Evolutionary conservation across 2,329 filamentous ascomycete species (phyloP), one percentile per base, ranked within the genome.

Genomic region (Fusarium tricinctum): DNA sequence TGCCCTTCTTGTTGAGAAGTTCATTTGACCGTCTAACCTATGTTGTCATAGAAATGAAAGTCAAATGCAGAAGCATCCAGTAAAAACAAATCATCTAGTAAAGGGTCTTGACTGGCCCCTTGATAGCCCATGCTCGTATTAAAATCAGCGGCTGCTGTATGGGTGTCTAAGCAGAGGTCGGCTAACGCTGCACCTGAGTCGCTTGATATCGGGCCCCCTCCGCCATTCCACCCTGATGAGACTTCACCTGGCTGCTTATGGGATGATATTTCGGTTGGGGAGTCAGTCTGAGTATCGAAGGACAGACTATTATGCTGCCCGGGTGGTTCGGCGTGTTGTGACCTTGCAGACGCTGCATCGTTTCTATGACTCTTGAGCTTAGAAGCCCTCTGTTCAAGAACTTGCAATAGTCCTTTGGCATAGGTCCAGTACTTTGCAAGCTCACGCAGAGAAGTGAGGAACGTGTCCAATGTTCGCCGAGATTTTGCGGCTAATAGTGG

Each of bases 371-470:
- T 33, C 14, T 33, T 33, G 32, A 33, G 10, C 20, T 43, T 43
- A 14, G 35, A 62, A 8, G 28, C 47, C 3, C 57, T 55, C 19
- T 62, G 47, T 14, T 62, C 58, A 15, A 62, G 47, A 3, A 62
- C 33, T 14, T 47, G 43, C 3, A 62, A 17, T 0, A 62, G 3
- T 0, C 58, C 58, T 9, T 39, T 46, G 1, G 58, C 58, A 14
- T 55, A 62, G 12, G 43, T 62, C 57, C 57, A 62, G 12, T 62
- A 62, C 8, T 47, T 62, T 1, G 48, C 42, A 2, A 62, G 57
- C 17, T 62, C 47, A 1, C 13, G 14, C 1, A 62, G 5, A 1
- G 42, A 19, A 2, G 33, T 20, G n/a, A 46, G 38, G 10, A 47
- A 43, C 0, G 17, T 62, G 5, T 62, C 47, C 2, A 62, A 12